Evolutionary conservation across 202 grass and related monocot species (phyloP).

Genomic region (Digitaria exilis): DNA sequence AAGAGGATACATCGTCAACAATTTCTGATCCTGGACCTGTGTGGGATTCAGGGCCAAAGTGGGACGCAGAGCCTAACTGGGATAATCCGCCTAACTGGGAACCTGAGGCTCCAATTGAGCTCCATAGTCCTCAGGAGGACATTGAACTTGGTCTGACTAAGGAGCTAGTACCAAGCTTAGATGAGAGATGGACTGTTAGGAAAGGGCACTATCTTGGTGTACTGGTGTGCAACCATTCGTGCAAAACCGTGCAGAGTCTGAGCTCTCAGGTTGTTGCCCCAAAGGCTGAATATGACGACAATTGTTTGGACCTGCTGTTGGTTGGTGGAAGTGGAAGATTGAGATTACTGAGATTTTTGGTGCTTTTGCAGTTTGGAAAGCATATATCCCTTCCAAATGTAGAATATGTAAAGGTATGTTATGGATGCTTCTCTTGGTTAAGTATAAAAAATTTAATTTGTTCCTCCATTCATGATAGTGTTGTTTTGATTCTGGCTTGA

Average conservation of each 20-base stretch:
- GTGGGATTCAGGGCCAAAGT: slow-evolving; percentile 87
- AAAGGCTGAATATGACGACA: slow-evolving; percentile 83
- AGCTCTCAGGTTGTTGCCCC: slow-evolving; percentile 87
- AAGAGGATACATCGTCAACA: slow-evolving; percentile 92
- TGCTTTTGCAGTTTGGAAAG: slow-evolving; percentile 76
- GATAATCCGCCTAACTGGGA: slow-evolving; percentile 67
- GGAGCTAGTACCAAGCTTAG: slow-evolving; percentile 80
- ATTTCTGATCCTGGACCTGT: slow-evolving; percentile 90
- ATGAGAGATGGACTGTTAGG: slow-evolving; percentile 72
- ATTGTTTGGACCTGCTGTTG: slow-evolving; percentile 75
- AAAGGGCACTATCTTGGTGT: slow-evolving; percentile 76
- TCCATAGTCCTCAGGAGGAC: slow-evolving; percentile 52
- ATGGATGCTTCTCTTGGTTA: slow-evolving; percentile 19
- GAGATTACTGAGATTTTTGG: slow-evolving; percentile 75
- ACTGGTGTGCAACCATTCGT: slow-evolving; percentile 85
- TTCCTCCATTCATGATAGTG: slow-evolving; percentile 7
- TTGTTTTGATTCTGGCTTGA: slow-evolving; percentile 31
- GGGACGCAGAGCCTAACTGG: slow-evolving; percentile 87
- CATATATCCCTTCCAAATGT: slow-evolving; percentile 82
- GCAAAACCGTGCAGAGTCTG: slow-evolving; percentile 84
- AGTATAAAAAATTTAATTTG: slow-evolving; percentile 8
- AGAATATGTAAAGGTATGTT: slow-evolving; percentile 75
- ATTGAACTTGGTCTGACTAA: slow-evolving; percentile 61
- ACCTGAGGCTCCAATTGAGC: slow-evolving; percentile 56
- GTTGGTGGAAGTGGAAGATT: slow-evolving; percentile 83